Percentiles rank a stretch among this genome's conserved stretches.
These are phyloP conservation scores for Nemania sp. DNA, from an alignment of 2,329 filamentous ascomycete species.

Conservation along the genomic window DNA sequence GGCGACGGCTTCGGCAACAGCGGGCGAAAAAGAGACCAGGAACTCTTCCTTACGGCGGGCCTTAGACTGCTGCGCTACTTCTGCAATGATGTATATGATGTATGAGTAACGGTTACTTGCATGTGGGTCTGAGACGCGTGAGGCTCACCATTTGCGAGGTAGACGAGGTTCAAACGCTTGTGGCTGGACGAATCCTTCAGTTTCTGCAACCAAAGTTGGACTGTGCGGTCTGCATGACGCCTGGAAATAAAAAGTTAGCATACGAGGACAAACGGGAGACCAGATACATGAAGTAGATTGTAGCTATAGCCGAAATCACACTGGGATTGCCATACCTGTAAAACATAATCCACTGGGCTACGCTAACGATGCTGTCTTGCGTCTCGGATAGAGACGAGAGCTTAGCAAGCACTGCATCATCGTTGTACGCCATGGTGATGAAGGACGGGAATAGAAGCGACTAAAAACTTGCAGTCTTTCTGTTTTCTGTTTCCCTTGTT, in stretches of 20 bases:
- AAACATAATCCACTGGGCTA: slow-evolving; percentile 99
- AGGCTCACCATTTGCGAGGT: slow-evolving; percentile 88
- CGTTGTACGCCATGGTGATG: slow-evolving; percentile 86
- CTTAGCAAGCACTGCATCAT: slow-evolving; percentile 95
- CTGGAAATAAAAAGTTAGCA: slow-evolving; percentile 62
- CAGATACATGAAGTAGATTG: slow-evolving; percentile 6
- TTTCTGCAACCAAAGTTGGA: slow-evolving; percentile 89
- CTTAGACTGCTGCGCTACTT: slow-evolving; percentile 96
- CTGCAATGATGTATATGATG: slow-evolving; percentile 58
- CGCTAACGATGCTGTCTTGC: slow-evolving; percentile 95
- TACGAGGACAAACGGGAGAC: slow-evolving; percentile 23
- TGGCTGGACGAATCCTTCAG: slow-evolving; percentile 87
- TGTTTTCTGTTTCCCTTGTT: too few species aligned
- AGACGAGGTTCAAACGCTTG: slow-evolving; percentile 90
- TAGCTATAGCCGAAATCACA: slow-evolving; percentile 15
- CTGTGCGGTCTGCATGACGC: slow-evolving; percentile 91
- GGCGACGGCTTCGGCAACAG: slow-evolving; percentile 90
- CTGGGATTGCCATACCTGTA: slow-evolving; percentile 75
- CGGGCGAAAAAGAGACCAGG: slow-evolving; percentile 87
- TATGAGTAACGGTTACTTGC: slow-evolving; percentile 31
- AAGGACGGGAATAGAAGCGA: slow-evolving; percentile 10
- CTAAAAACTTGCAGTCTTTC: slow-evolving; percentile 1
- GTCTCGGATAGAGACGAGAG: slow-evolving; percentile 96
- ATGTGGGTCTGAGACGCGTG: background rate
- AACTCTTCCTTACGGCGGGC: slow-evolving; percentile 94